Base-by-base conservation (phyloP, 2,329 filamentous ascomycete genomes). In the Kalmusia sp. region DNA sequence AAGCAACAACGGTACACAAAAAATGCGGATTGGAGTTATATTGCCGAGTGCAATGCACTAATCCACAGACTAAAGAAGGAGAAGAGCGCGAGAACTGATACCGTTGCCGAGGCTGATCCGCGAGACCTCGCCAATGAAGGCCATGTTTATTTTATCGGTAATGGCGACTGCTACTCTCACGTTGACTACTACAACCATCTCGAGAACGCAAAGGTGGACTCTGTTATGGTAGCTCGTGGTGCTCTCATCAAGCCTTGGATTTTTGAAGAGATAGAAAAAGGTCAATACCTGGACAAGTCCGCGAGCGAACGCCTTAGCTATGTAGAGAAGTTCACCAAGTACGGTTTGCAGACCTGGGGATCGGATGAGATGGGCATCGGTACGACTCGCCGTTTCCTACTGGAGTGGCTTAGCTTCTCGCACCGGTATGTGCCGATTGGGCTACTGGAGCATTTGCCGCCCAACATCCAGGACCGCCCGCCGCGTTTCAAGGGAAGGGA, bases 231-330 rank as follows among this genome's bases (percentile, higher is more conserved):
- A 56, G 95, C 88, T n/a, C 90, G 95, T 55, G 95, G 95, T 51
- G 95, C 95, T 8, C 84, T 99, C 53, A 91, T 98, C 77, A 99
- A 99, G 78, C 95, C 95, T 1, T 99, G 95, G 95, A 82, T 99
- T 58, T 99, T 98, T 70, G 95, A 99, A 75, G 95, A 99, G 76
- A 98, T 99, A 50, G 86, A 91, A 62, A 84, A 87, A 58, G 90
- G 90, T 4, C 95, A 98, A 76, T 97, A 98, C 71, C 85, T 99
- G 33, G 95, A 99, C 80, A 99, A 99, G 76, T 92, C 91, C 3
- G 89, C 93, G 2, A 84, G 87, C 4, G 93, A 99, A 79, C 89
- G 95, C 52, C 84, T 99, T 25, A 78, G 80, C 30, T 92, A 96
- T 68, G 81, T 99, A 30, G 92, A 96, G 76, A 92, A 92, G 68